These are phyloP conservation scores for Penicillium fimorum DNA, from an alignment of 495 filamentous ascomycete genomes.

Conservation along the genomic window DNA sequence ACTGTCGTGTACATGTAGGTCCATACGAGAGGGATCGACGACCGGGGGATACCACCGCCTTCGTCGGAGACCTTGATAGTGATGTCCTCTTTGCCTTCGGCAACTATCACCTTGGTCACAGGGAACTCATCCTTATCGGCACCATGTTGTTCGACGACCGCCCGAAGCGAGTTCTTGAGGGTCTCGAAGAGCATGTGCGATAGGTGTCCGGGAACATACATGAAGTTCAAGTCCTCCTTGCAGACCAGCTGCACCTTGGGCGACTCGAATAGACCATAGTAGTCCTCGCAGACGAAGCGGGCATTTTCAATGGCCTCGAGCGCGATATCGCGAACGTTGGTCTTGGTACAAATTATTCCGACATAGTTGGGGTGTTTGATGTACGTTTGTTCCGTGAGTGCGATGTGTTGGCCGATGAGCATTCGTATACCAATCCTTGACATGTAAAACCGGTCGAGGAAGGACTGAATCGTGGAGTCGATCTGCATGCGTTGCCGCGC, in stretches of 20 bases:
- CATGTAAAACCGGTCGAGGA: slow-evolving; percentile 99
- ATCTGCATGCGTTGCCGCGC: slow-evolving; percentile 97
- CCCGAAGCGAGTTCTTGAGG: slow-evolving; percentile 94
- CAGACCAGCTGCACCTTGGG: slow-evolving; percentile 96
- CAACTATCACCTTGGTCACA: slow-evolving; percentile 93
- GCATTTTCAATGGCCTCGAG: slow-evolving; percentile 98
- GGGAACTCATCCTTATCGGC: slow-evolving; percentile 94
- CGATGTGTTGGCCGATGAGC: slow-evolving; percentile 98
- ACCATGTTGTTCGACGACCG: slow-evolving; percentile 94
- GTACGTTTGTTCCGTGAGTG: slow-evolving; percentile 87
- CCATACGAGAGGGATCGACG: slow-evolving; percentile 92
- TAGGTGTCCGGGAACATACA: slow-evolving; percentile 97
- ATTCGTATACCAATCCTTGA: slow-evolving; percentile 99
- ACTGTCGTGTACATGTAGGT: slow-evolving; percentile 99
- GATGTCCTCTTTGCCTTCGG: slow-evolving; percentile 96
- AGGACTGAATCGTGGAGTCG: slow-evolving; percentile 91
- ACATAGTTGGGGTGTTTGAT: slow-evolving; percentile 89
- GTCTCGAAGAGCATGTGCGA: slow-evolving; percentile 99
- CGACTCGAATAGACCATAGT: slow-evolving; percentile 96
- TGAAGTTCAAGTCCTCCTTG: slow-evolving; percentile 89
- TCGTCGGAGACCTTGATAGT: slow-evolving; percentile 98
- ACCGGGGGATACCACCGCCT: slow-evolving; percentile 90
- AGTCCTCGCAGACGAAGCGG: slow-evolving; percentile 96
- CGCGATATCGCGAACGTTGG: slow-evolving; percentile 92
- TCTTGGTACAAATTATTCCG: slow-evolving; percentile 98